These are phyloP conservation scores for Septoria petroselini DNA, from an alignment of 2,329 filamentous ascomycete species.

Conservation along the genomic window DNA sequence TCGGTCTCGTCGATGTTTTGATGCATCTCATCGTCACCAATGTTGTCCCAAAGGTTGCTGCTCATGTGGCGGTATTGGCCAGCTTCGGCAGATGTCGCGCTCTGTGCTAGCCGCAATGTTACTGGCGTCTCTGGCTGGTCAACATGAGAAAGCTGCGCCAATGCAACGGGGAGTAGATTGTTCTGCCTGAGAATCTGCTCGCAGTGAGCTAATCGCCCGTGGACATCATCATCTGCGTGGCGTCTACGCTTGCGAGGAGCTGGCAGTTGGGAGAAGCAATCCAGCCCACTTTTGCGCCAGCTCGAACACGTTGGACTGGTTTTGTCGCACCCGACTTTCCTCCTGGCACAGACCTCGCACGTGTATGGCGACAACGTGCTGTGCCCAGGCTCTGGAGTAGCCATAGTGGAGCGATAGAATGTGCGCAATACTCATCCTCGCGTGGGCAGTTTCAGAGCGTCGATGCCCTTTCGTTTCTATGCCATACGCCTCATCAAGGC, in stretches of 20 bases:
- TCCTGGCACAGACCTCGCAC: constrained; percentile 35
- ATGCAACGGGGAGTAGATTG: constrained; percentile 1
- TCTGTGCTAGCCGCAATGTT: neutral
- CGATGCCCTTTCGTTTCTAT: too few relatives aligned
- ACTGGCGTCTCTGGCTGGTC: neutral
- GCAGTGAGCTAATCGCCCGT: constrained; percentile 41
- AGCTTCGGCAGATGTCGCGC: constrained; percentile 13
- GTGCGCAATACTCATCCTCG: too few relatives aligned
- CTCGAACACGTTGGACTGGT: constrained; percentile 32
- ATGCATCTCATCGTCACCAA: constrained; percentile 33
- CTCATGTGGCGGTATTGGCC: constrained; percentile 47
- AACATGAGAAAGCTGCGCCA: neutral
- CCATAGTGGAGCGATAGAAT: too few relatives aligned
- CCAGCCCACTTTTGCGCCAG: constrained; percentile 37
- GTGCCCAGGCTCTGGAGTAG: too few relatives aligned
- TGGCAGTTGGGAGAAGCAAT: constrained; percentile 44
- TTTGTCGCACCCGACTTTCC: constrained; percentile 43
- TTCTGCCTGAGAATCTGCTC: constrained; percentile 36
- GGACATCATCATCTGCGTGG: constrained; percentile 37
- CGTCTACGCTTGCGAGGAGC: constrained; percentile 42
- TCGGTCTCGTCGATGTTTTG: constrained; percentile 22
- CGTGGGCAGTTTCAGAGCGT: too few relatives aligned
- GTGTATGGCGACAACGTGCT: constrained; percentile 29
- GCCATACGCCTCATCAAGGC: too few relatives aligned
- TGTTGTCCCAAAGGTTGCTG: constrained; percentile 34